Base-by-base conservation (phyloP, 495 filamentous ascomycete species). In the Aspergillus sparsus region DNA sequence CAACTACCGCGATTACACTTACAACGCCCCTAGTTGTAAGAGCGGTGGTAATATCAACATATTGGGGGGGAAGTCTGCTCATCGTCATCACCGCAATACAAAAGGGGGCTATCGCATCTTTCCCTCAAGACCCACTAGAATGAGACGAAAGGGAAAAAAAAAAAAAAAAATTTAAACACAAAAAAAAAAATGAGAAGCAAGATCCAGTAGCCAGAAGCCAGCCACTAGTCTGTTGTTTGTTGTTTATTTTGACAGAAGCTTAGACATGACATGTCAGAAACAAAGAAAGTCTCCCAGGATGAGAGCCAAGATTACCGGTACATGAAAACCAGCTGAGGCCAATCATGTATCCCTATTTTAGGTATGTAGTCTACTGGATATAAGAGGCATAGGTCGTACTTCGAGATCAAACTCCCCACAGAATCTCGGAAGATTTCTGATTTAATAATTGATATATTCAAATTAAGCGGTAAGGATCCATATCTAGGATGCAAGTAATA, bases 1-100 rank as follows among this genome's bases (percentile, higher is more conserved):
- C 74, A 1, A 82, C 79, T 2, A 83, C 72, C 1, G 81, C 82
- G 27, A 83, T 71, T 16, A 83, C 67, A 61, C 63, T 81, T 21
- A 75, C 54, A 52, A 52, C 41, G 37, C 67, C 70, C n/a, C 61
- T 56, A 15, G 65, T 62, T 13, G 58, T 33, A 50, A 65, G 68
- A 32, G 78, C 78, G 15, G 72, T 69, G 51, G 70, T 36, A 49
- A 85, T 65, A 34, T 75, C 65, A 10, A 74, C 60, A 39, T 78
- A 74, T 13, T 61, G 44, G 10, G 60, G 15, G 2, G 50, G 47
- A 42, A 57, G 34, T 42, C 50, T 44, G 49, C 45, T 16, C 42
- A 51, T 13, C 54, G 53, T 61, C 33, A 11, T 53, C 33, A 37
- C 36, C 21, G 21, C 21, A 1, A 27, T 27, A 27, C 21, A 27